Evolutionary conservation across 2,329 filamentous ascomycete genomes (phyloP).

Genomic region (Claviceps sp.): DNA sequence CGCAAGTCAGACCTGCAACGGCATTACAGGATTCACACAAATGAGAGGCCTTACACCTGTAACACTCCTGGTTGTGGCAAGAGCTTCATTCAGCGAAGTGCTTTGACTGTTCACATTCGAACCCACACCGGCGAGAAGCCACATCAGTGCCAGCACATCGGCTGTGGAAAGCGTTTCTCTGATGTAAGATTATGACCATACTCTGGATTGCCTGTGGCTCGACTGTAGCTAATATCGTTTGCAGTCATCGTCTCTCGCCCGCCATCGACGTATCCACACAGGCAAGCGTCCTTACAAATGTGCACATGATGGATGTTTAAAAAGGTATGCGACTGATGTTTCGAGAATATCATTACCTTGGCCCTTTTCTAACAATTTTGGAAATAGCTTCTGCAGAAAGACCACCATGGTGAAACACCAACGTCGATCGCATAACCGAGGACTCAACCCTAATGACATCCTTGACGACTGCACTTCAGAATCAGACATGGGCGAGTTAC

Average conservation of each 20-base stretch:
- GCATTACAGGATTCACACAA: constrained; percentile 60
- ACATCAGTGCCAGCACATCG: constrained; percentile 51
- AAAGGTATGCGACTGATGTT: constrained; percentile 30
- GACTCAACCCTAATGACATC: constrained; percentile 39
- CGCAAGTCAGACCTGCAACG: constrained; percentile 58
- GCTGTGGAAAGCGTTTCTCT: constrained; percentile 56
- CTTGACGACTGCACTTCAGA: constrained; percentile 42
- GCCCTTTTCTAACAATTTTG: background rate
- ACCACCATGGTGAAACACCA: constrained; percentile 60
- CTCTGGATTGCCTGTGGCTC: background rate
- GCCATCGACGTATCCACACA: constrained; percentile 52
- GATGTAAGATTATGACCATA: constrained; percentile 38
- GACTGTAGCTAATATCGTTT: constrained; percentile 4
- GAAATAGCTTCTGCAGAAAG: constrained; percentile 54
- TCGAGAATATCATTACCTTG: no score
- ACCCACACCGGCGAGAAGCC: constrained; percentile 63
- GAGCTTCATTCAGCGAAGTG: constrained; percentile 59
- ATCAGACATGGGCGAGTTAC: constrained; percentile 44
- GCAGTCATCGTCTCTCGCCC: constrained; percentile 51
- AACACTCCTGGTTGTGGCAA: constrained; percentile 48
- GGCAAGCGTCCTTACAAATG: constrained; percentile 55
- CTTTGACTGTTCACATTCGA: constrained; percentile 56
- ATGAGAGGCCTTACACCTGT: constrained; percentile 55
- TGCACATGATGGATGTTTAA: constrained; percentile 45
- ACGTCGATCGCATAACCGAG: constrained; percentile 45